Evolutionary conservation across 2,329 filamentous ascomycete species (phyloP).

Genomic region (Aspergillus alliaceus): DNA sequence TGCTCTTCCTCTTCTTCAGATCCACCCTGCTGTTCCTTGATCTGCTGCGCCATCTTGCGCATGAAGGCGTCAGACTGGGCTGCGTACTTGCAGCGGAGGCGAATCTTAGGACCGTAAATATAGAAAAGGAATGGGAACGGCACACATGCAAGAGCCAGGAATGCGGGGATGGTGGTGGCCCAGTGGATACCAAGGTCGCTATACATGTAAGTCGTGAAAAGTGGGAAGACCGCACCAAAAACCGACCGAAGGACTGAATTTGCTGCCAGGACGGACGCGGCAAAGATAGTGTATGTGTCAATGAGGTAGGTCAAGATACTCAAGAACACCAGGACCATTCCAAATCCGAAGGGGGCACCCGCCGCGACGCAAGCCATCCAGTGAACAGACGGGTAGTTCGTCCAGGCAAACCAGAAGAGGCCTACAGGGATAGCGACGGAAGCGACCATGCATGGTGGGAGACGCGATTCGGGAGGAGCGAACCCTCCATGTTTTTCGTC

Average conservation of each 20-base stretch:
- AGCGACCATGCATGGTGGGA: slow-evolving; percentile 52
- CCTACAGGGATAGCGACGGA: slow-evolving; percentile 56
- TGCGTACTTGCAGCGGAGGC: slow-evolving; percentile 44
- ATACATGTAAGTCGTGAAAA: slow-evolving; percentile 51
- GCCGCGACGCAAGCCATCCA: slow-evolving; percentile 41
- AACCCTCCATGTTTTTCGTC: slow-evolving; percentile 53
- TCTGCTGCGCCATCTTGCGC: slow-evolving; percentile 34
- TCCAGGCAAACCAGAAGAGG: slow-evolving; percentile 63
- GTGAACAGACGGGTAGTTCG: slow-evolving; percentile 47
- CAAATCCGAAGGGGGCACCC: slow-evolving; percentile 43
- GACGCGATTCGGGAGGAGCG: slow-evolving; percentile 60
- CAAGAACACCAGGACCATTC: slow-evolving; percentile 44
- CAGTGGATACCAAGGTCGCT: slow-evolving; percentile 47
- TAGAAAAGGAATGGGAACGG: slow-evolving; percentile 48
- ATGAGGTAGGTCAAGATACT: slow-evolving; percentile 45
- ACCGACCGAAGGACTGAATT: slow-evolving; percentile 49
- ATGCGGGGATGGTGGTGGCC: slow-evolving; percentile 48
- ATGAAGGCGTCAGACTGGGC: slow-evolving; percentile 38
- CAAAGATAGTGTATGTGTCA: slow-evolving; percentile 46
- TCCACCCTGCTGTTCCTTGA: slow-evolving; percentile 5
- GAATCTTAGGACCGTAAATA: slow-evolving; percentile 41
- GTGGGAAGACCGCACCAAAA: slow-evolving; percentile 49
- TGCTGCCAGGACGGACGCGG: slow-evolving; percentile 44
- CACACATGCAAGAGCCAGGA: slow-evolving; percentile 46
- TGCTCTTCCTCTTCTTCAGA: slow-evolving; percentile 20